Evolutionary conservation across 148 eudicot genomes (phyloP), one percentile per base, ranked within the genome.

Genomic region (Hydrangea macrophylla): DNA sequence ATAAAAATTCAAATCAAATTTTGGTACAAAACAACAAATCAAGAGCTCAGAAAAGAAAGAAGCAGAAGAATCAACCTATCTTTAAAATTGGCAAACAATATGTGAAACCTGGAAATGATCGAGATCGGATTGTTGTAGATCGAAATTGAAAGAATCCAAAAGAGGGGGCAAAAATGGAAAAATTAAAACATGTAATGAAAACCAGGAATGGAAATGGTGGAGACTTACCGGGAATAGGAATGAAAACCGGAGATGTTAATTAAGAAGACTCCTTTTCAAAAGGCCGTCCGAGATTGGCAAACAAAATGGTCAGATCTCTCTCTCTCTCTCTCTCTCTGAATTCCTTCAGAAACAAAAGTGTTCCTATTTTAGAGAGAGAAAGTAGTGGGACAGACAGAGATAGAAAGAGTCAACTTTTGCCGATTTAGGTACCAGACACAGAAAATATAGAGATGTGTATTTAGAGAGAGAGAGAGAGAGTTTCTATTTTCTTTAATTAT

Each of bases 261-360:
- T n/a, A 22, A 53, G 59, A 17, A 31, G 57, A 60, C 54, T 37
- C 68, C 27, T 53, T 62, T n/a, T 66, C 17, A 50, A 59, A 51
- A 18, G 44, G 42, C 31, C 53, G 58, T 6, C 67, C 51, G 24
- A 31, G 44, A 30, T 23, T 55, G 20, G 57, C 50, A 28, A 62
- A 25, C 31, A 62, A 13, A 20, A 9, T 48, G 53, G 8, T 35
- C n/a, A n/a, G n/a, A n/a, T n/a, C n/a, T n/a, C n/a, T n/a, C n/a
- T n/a, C n/a, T n/a, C n/a, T n/a, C n/a, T n/a, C n/a, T n/a, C n/a
- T n/a, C n/a, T n/a, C n/a, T n/a, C n/a, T n/a, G n/a, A n/a, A n/a
- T n/a, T n/a, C n/a, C n/a, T n/a, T n/a, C n/a, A n/a, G n/a, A n/a
- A n/a, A n/a, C n/a, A n/a, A n/a, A n/a, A n/a, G n/a, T n/a, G n/a